Base-by-base conservation (phyloP, 2,329 filamentous ascomycete species). In the Drechslerella stenobrocha region DNA sequence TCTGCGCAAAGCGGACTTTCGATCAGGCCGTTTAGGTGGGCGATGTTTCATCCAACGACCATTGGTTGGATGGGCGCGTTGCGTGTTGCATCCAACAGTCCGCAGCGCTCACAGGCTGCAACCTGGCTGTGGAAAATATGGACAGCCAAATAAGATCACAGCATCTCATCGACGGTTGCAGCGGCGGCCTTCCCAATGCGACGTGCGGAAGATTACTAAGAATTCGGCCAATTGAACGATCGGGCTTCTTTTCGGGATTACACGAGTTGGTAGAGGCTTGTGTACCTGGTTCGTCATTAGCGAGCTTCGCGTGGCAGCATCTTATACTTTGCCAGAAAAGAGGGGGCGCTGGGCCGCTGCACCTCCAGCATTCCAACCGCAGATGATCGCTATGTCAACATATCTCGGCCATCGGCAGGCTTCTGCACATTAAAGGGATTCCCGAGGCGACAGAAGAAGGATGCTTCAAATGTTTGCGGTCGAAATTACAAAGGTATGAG, bases 251-350 rank as follows among this genome's bases (percentile, higher is more conserved):
- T 58, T 65, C 52, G 52, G 60, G 44, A 56, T 45, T 50, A 48
- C 50, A 59, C 53, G 55, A 67, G 47, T 56, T 51, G 63, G 63
- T 26, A 59, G 26, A 55, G 35, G 47, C 55, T 50, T 60, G 63
- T n/a, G n/a, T 60, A 44, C 63, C 55, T 66, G 42, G 48, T 47
- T 52, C 55, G 35, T n/a, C 9, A 7, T 67, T 60, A 67, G 63
- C 63, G 63, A 60, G 55, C 61, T 60, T 67, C 63, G 63, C 63
- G 63, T 67, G 63, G 63, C 55, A n/a, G 40, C 61, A 59, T 67
- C 63, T 67, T 67, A 67, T 67, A 67, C 45, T 37, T 48, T 53
- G 18, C 45, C 46, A 50, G 24, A 59, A 60, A 67, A 40, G 48
- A 66, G 55, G 63, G 44, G 61, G 63, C 52, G 55, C 47, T 55